Base-by-base conservation (phyloP, 768 basidiomycete genomes). In the Terana coerulea region DNA sequence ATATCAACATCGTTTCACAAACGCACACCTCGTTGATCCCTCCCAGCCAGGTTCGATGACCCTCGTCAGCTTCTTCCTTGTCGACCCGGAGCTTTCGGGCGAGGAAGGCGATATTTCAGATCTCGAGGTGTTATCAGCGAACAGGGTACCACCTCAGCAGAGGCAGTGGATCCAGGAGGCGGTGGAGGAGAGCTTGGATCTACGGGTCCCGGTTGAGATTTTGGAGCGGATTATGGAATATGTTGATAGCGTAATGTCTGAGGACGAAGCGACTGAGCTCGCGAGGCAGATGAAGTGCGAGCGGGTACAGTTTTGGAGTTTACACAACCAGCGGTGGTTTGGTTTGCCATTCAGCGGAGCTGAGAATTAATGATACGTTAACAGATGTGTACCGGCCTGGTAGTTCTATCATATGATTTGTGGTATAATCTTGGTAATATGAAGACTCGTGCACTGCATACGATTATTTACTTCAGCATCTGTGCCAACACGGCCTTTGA, bases 301-400 rank as follows among this genome's bases (percentile, higher is more conserved):
- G 40, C 65, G 71, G 34, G 62, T 65, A 39, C 55, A 47, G 11
- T 78, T 79, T 52, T 67, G 68, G 49, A 62, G 60, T 30, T 56
- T 63, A 22, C 79, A 73, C 58, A 71, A 77, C 54, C 64, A 65
- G 29, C 69, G 69, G 57, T 73, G 77, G 57, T 80, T 79, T 58
- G 77, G 75, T 58, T 66, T 79, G 25, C 75, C 75, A 3, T 79
- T 79, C 55, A 72, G 78, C 60, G 66, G 75, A 15, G 77, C 74
- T 73, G 31, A 55, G 33, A 42, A 47, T 25, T 48, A 40, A 51
- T 8, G 21, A 5, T 5, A n/a, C n/a, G n/a, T n/a, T n/a, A n/a
- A n/a, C n/a, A n/a, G n/a, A n/a, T n/a, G n/a, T n/a, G n/a, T n/a
- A n/a, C n/a, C n/a, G n/a, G n/a, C n/a, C n/a, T n/a, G n/a, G n/a